Evolutionary conservation across 2,329 filamentous ascomycete genomes (phyloP).

Genomic region (Alternaria sp.): DNA sequence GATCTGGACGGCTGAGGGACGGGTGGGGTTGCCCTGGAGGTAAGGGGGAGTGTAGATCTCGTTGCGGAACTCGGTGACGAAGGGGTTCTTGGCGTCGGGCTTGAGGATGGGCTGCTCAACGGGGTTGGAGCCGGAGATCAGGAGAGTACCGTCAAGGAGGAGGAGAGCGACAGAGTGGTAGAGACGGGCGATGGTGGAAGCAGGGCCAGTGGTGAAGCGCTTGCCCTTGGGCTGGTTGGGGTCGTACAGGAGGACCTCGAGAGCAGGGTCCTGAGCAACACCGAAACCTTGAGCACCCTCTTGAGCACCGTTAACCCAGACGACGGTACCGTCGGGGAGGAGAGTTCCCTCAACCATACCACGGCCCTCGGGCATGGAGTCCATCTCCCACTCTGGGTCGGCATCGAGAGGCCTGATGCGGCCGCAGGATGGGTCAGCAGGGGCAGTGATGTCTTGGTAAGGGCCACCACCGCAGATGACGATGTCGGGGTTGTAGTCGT

Average conservation of each 20-base stretch:
- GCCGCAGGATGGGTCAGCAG: slow-evolving; percentile 65
- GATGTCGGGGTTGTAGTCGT: slow-evolving; percentile 60
- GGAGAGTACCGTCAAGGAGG: slow-evolving; percentile 64
- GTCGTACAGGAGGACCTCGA: slow-evolving; percentile 65
- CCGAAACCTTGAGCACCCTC: slow-evolving; percentile 66
- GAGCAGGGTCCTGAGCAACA: slow-evolving; percentile 60
- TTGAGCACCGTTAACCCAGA: slow-evolving; percentile 68
- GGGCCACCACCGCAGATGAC: slow-evolving; percentile 66
- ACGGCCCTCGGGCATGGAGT: slow-evolving; percentile 64
- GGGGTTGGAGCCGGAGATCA: slow-evolving; percentile 67
- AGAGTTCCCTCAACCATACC: slow-evolving; percentile 67
- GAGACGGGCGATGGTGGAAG: slow-evolving; percentile 54
- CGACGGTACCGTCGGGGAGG: slow-evolving; percentile 65
- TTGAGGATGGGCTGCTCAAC: slow-evolving; percentile 62
- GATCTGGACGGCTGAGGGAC: slow-evolving; percentile 58
- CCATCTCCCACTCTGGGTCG: slow-evolving; percentile 62
- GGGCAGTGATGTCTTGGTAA: slow-evolving; percentile 64
- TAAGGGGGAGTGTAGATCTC: slow-evolving; percentile 69
- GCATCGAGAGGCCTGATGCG: slow-evolving; percentile 59
- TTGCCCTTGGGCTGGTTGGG: slow-evolving; percentile 58
- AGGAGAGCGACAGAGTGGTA: slow-evolving; percentile 68
- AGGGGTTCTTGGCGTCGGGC: slow-evolving; percentile 55
- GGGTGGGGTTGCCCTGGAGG: slow-evolving; percentile 59
- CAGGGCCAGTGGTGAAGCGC: slow-evolving; percentile 57
- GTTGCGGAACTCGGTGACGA: slow-evolving; percentile 66